Percentiles rank a stretch among this genome's conserved stretches.
phyloP scores from a whole-genome alignment of 495 filamentous ascomycete genomes.

The Talaromyces nanjingensis region DNA sequence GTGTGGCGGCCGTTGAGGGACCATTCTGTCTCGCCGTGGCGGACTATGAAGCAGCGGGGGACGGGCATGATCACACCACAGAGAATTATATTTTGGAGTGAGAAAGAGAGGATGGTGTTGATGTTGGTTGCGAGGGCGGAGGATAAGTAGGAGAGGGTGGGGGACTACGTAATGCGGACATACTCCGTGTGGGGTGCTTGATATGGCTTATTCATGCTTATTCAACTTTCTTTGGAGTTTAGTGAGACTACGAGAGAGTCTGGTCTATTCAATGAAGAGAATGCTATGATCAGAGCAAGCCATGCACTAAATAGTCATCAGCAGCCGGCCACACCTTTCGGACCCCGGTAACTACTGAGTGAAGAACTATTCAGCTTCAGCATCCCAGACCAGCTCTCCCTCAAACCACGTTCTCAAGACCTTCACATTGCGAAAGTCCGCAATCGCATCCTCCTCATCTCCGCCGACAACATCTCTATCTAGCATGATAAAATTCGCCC shows the following conservation, averaged over 20 bases:
- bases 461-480: slow-evolving; percentile 3
- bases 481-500: slow-evolving; percentile 7
- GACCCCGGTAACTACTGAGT: no score
- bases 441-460: slow-evolving; percentile 4
- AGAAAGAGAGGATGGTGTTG: background rate
- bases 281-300: no score
- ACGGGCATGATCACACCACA: slow-evolving; percentile 37
- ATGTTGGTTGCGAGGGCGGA: background rate
- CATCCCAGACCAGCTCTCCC: slow-evolving; percentile 5
- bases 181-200: background rate
- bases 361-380: background rate
- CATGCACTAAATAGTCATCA: no score
- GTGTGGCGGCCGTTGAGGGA: slow-evolving; percentile 91
- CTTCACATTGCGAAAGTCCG: slow-evolving; percentile 6
- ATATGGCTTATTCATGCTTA: background rate
- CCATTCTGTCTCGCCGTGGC: slow-evolving; percentile 97
- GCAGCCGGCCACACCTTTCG: no score
- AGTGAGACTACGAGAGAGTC: no score
- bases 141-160: background rate
- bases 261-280: no score
- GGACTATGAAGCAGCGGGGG: slow-evolving; percentile 85
- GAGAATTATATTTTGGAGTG: no score
- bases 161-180: background rate
- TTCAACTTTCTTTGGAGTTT: background rate
- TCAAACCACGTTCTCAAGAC: slow-evolving; percentile 7